A percentile compares a stretch with the other conserved stretches of the same genome.
Conservation (phyloP, 2,329 filamentous ascomycete genomes). For the Ceratocystis huliohia region DNA sequence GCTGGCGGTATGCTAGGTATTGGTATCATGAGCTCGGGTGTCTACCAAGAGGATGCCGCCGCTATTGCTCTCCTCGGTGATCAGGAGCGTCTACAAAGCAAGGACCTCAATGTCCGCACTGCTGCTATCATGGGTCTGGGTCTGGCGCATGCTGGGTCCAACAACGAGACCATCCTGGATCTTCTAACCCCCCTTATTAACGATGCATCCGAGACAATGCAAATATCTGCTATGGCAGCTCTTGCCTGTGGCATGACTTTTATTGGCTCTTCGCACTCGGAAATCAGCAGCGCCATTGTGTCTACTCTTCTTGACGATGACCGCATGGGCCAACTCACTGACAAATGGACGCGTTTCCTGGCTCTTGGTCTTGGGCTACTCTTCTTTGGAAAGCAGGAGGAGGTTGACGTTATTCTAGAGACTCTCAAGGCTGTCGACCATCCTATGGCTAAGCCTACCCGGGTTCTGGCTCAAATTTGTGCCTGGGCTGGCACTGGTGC, state of each 20-base stretch:
- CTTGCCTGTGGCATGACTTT: conserved; percentile 82
- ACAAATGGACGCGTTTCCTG: conserved; percentile 98
- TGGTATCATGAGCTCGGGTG: conserved; percentile 89
- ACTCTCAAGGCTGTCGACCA: conserved; percentile 95
- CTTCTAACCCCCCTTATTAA: conserved; percentile 74
- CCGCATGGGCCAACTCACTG: conserved; percentile 75
- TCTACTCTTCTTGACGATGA: conserved; percentile 91
- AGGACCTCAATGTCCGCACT: conserved; percentile 64
- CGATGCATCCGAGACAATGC: conserved; percentile 79
- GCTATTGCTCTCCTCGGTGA: conserved; percentile 78
- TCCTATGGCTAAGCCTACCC: conserved; percentile 91
- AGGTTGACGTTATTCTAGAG: conserved; percentile 95
- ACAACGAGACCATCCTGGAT: conserved; percentile 79
- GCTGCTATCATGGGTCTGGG: conserved; percentile 93
- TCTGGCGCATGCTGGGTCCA: conserved; percentile 84
- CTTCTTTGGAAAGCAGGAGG: conserved; percentile 93
- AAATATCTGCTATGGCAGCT: conserved; percentile 90
- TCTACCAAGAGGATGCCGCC: conserved; percentile 78
- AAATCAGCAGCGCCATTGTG: conserved; percentile 84
- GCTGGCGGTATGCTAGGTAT: conserved; percentile 87
- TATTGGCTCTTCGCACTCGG: conserved; percentile 80
- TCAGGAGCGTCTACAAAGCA: conserved; percentile 61
- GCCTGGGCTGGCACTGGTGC: conserved; percentile 97
- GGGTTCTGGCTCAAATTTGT: conserved; percentile 87
- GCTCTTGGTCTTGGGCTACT: conserved; percentile 83